Evolutionary conservation across 768 basidiomycete species (phyloP).

Genomic region (Macrocybe gigantea): DNA sequence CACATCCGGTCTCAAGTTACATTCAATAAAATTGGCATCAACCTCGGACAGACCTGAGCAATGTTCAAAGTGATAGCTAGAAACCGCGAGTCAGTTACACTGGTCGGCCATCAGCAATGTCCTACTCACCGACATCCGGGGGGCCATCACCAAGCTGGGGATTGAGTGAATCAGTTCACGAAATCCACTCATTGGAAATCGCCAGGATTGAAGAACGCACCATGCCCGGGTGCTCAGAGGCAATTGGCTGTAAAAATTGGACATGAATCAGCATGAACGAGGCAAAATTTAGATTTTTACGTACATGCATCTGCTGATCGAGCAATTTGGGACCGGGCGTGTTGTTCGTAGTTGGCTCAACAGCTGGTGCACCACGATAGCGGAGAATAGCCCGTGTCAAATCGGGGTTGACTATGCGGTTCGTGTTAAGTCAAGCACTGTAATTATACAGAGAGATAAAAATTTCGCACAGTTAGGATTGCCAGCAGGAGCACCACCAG

Average conservation of each 20-base stretch:
- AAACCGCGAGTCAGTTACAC: too few relatives aligned
- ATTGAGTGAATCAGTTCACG: background rate
- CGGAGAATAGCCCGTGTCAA: conserved; percentile 25
- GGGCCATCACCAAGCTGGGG: conserved; percentile 12
- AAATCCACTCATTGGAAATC: too few relatives aligned
- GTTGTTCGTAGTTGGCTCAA: conserved; percentile 19
- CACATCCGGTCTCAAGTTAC: background rate
- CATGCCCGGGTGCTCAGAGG: conserved; percentile 10
- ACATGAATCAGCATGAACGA: background rate
- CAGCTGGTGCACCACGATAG: conserved; percentile 21
- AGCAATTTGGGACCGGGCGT: conserved; percentile 11
- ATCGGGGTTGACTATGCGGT: conserved; percentile 12
- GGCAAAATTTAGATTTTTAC: background rate
- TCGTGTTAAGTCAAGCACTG: background rate
- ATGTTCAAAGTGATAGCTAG: conserved; percentile 14
- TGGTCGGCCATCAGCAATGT: background rate
- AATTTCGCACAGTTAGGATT: conserved; percentile 14
- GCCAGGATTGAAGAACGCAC: background rate
- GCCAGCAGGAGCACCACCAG: conserved; percentile 13
- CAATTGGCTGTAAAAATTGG: conserved; percentile 9
- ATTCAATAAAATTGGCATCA: background rate
- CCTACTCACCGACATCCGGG: conserved; percentile 11
- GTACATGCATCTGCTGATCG: conserved; percentile 18
- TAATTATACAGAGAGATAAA: background rate
- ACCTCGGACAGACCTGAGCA: conserved; percentile 8